Base-by-base conservation (phyloP, 139 green algal genomes). In the Closterium sp. region DNA sequence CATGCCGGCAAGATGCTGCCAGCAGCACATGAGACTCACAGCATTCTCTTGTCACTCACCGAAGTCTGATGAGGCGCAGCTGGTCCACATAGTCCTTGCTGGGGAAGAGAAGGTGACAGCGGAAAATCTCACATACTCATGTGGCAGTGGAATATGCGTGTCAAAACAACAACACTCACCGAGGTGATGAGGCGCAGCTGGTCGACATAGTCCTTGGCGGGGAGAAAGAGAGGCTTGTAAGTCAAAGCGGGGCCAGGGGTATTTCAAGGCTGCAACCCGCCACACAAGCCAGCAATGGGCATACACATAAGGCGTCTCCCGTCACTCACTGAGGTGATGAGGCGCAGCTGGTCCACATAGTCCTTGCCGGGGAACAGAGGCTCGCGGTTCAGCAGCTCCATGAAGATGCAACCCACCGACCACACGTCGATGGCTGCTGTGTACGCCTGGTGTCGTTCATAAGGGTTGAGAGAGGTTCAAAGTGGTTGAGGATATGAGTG, bases 381-480 rank as follows among this genome's bases (percentile, higher is more conserved):
- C 86, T 94, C 93, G 19, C 95, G 87, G 10, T 95, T 95, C 8
- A 96, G 90, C 34, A 96, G 94, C 93, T 96, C 95, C 43, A 95
- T 95, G 34, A 96, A 95, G 19, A 96, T 96, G 93, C 95, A 96
- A 0, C 95, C 95, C n/a, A 95, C 92, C n/a, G 33, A 91, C 94
- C 94, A 95, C 32, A 95, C 64, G 89, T 95, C 94, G 85, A 95
- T 95, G 33, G 94, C 94, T 35, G 93, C 87, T 12, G 94, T 95
- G 94, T 95, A 95, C 69, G 83, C 83, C 83, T 86, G 83, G 55
- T 76, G 16, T 2, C 16, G 55, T n/a, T n/a, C n/a, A n/a, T n/a
- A n/a, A 19, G 55, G 55, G 25, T 4, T 19, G 38, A 66, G 38
- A 21, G 38, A 12, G 38, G 55, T 76, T 76, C 7, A 76, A 76